These are phyloP conservation scores for Berkeleyomyces rouxiae DNA, from an alignment of 2,329 filamentous ascomycete species.

Conservation along the genomic window DNA sequence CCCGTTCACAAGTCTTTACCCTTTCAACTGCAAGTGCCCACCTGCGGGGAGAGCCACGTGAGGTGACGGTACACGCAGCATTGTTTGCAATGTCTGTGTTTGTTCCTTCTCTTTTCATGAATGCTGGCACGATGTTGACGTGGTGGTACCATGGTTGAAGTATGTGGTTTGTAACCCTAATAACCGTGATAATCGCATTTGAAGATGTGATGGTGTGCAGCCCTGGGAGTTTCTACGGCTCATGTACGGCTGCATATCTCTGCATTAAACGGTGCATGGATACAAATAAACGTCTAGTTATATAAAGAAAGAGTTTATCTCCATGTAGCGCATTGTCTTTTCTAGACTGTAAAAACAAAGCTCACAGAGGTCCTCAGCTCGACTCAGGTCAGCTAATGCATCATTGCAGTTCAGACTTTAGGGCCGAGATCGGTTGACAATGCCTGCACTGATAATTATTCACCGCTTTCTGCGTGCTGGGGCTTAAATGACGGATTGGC, in stretches of 20 bases:
- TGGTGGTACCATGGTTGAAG: background rate
- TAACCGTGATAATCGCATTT: background rate
- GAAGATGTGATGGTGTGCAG: background rate
- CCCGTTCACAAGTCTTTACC: background rate
- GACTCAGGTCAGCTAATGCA: no score
- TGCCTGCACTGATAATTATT: background rate
- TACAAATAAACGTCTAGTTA: no score
- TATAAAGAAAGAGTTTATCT: no score
- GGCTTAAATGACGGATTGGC: background rate
- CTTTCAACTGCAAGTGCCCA: background rate
- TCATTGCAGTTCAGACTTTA: background rate
- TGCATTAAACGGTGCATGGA: no score
- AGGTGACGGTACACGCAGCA: background rate
- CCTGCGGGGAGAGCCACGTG: background rate
- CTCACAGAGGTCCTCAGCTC: no score
- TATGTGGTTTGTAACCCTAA: background rate
- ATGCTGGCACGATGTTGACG: background rate
- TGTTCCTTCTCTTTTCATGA: background rate
- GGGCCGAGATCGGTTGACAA: no score
- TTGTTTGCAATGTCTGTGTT: background rate
- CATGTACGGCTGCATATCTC: no score
- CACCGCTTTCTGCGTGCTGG: background rate
- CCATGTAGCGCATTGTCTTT: no score
- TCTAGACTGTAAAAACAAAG: no score
- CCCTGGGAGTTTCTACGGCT: no score